A percentile compares a stretch with the other conserved stretches of the same genome.
Conservation (phyloP, 352 stramenopile genomes). For the Globisporangium apiculatum region DNA sequence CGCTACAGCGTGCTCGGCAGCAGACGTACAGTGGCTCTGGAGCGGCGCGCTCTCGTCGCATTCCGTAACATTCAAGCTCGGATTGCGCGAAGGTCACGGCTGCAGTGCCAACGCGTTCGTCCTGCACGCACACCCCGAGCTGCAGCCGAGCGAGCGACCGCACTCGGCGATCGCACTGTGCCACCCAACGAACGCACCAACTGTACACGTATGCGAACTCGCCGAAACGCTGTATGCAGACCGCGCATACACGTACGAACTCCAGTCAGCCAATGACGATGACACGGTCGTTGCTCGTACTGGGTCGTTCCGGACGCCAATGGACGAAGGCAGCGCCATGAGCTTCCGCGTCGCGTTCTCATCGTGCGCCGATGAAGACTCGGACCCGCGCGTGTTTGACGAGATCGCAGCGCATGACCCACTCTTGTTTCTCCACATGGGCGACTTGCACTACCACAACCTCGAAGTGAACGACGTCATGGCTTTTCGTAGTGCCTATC, state of each 20-base stretch:
- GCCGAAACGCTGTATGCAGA: slow-evolving; percentile 36
- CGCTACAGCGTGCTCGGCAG: slow-evolving; percentile 18
- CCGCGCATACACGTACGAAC: slow-evolving; percentile 53
- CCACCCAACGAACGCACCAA: slow-evolving; percentile 21
- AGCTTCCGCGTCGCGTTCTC: slow-evolving; percentile 73
- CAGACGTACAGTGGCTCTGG: slow-evolving; percentile 67
- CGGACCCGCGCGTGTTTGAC: slow-evolving; percentile 61
- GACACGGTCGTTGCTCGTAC: slow-evolving; percentile 18
- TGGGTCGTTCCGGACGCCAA: slow-evolving; percentile 47
- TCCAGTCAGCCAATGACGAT: slow-evolving; percentile 28
- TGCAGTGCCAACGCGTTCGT: slow-evolving; percentile 48
- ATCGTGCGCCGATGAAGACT: slow-evolving; percentile 77
- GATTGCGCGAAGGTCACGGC: slow-evolving; percentile 41
- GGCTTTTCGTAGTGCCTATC: slow-evolving; percentile 53
- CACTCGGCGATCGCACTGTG: slow-evolving; percentile 41
- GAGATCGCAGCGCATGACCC: slow-evolving; percentile 56
- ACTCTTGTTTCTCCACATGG: slow-evolving; percentile 86
- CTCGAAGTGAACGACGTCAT: slow-evolving; percentile 54
- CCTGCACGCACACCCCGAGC: slow-evolving; percentile 45
- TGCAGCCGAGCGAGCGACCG: slow-evolving; percentile 30
- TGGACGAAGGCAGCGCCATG: slow-evolving; percentile 30
- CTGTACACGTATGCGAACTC: slow-evolving; percentile 43
- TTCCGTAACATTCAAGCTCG: slow-evolving; percentile 67
- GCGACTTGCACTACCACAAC: slow-evolving; percentile 87
- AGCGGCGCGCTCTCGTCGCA: slow-evolving; percentile 56